Evolutionary conservation across 129 eudicot species (phyloP), one percentile per base, ranked within the genome.

Genomic region (Heracleum sosnowskyi): DNA sequence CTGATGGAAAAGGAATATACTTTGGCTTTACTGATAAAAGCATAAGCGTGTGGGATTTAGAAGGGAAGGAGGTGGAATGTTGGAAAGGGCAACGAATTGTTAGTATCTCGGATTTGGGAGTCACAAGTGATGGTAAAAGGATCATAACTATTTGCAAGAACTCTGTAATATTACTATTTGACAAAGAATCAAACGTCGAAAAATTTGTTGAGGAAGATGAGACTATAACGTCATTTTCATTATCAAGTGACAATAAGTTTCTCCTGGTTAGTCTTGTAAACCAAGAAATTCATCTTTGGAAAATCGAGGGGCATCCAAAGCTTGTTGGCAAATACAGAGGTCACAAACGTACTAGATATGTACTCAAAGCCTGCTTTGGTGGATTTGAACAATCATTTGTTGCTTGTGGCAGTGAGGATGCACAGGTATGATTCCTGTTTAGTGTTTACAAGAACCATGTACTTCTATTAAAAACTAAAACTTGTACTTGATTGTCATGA

Each of bases 321-420:
- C 88, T 92, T 17, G 80, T 92, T 55, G 83, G 89, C 72, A 92
- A 83, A 80, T 92, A 87, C 80, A 92, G 89, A 86, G 99, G 99
- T 80, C 99, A 96, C 55, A 96, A 83, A 73, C 92, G 94, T 26
- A 75, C 89, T 33, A 91, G 99, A 33, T 96, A 86, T 86, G 79
- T 96, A 45, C 89, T 96, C 33, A 85, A 90, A 79, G 91, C 97
- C 74, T 96, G 97, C 81, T 96, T 96, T 82, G 99, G 99, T 83
- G 99, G 99, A 69, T 83, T 90, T 74, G 90, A 87, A 24, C 96
- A 96, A 79, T 87, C 97, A 44, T 96, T 96, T 80, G 85, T 96
- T 79, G 92, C 97, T 75, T 88, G 97, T 35, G 99, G 99, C 33
- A 96, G 99, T 81, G 97, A 96, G 88, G 99, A 96, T 81, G 92